phyloP scores from a whole-genome alignment of 2,329 filamentous ascomycete species.

The Decorospora gaudefroyi region DNA sequence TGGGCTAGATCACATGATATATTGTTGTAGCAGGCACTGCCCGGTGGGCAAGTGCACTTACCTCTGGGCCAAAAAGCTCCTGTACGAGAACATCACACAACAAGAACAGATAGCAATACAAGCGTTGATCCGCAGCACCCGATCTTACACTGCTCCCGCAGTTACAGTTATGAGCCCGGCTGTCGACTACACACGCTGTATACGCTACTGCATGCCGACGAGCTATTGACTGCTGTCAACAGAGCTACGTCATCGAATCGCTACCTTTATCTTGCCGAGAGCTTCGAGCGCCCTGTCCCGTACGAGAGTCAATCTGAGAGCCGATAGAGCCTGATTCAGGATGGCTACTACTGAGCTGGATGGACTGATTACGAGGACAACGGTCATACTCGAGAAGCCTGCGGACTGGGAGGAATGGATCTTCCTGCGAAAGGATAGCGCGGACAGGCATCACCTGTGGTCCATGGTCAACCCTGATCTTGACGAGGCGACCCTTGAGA shows the following conservation, averaged over 20 bases:
- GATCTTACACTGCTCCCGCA: slow-evolving; percentile 24
- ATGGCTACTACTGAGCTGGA: slow-evolving; percentile 6
- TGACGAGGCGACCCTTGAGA: background rate
- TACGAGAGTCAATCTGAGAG: slow-evolving; percentile 2
- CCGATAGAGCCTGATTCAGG: slow-evolving; percentile 4
- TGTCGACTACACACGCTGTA: background rate
- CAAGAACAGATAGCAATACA: no score
- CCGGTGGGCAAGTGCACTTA: no score
- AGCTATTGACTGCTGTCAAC: slow-evolving; percentile 2
- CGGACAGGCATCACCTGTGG: slow-evolving; percentile 2
- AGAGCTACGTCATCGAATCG: background rate
- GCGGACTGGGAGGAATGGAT: slow-evolving; percentile 3
- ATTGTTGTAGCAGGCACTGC: no score
- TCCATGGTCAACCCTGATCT: background rate
- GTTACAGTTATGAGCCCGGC: slow-evolving; percentile 14
- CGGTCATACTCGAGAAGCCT: slow-evolving; percentile 10
- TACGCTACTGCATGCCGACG: background rate
- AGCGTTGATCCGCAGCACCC: no score
- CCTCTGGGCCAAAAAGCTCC: no score
- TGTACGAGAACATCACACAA: no score
- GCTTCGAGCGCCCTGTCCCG: background rate
- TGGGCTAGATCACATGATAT: no score
- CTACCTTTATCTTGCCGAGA: background rate
- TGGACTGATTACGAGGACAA: slow-evolving; percentile 3
- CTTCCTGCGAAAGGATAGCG: slow-evolving; percentile 1